These are phyloP conservation scores for Hirsutella thompsonii DNA, from an alignment of 2,329 filamentous ascomycete genomes.

Conservation along the genomic window DNA sequence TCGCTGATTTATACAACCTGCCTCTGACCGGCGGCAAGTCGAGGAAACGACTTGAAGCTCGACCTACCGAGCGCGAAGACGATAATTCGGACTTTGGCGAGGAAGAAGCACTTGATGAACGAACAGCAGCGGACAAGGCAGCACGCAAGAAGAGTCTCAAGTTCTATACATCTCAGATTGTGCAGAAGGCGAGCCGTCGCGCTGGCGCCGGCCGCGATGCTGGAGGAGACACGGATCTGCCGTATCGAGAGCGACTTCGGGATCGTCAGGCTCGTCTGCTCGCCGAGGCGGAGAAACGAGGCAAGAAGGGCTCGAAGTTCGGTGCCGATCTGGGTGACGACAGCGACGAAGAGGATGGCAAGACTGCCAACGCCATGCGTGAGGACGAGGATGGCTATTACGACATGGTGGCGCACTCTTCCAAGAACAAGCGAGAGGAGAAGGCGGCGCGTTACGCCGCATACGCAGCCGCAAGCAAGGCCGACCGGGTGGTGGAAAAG, in stretches of 20 bases:
- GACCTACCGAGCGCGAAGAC: conserved; percentile 28
- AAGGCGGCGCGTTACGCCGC: conserved; percentile 46
- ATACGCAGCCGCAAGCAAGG: conserved; percentile 47
- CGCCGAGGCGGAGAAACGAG: conserved; percentile 75
- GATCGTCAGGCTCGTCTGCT: conserved; percentile 81
- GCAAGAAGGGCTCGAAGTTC: conserved; percentile 48
- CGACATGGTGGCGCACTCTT: conserved; percentile 64
- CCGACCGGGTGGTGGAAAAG: conserved; percentile 49
- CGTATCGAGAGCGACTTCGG: conserved; percentile 75
- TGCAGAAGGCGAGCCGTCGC: conserved; percentile 84
- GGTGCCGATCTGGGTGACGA: conserved; percentile 58
- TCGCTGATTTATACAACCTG: conserved; percentile 58
- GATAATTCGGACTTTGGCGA: conserved; percentile 89
- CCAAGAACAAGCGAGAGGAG: conserved; percentile 62
- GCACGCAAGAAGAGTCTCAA: conserved; percentile 82
- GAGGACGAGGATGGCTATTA: conserved; percentile 70
- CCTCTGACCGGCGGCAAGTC: conserved; percentile 35
- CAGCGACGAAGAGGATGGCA: conserved; percentile 54
- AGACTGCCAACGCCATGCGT: conserved; percentile 34
- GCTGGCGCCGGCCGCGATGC: conserved; percentile 58
- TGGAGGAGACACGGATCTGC: conserved; percentile 72
- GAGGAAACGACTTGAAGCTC: conserved; percentile 15
- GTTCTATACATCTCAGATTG: conserved; percentile 97
- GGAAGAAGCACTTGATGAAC: conserved; percentile 64
- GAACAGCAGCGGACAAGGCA: conserved; percentile 75